Evolutionary conservation across 2,329 filamentous ascomycete genomes (phyloP), one percentile per base, ranked within the genome.

Genomic region (Aspergillus thermomutatus): DNA sequence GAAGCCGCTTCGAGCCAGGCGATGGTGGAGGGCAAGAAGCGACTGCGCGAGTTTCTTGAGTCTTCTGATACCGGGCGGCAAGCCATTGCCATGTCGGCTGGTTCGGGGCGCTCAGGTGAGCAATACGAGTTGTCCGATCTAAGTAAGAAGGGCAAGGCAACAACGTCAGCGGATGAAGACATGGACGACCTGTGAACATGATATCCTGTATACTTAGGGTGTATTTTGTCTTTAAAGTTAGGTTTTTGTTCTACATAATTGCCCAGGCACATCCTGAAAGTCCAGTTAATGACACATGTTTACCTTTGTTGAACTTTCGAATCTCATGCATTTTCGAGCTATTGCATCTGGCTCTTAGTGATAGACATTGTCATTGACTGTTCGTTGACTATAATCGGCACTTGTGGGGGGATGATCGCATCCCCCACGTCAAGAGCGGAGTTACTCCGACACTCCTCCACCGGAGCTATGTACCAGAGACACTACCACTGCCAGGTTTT

Each of bases 1-100:
- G 94, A 94, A 66, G 94, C 94, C 14, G 94, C 94, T 3, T 88
- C 86, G 49, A 82, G 83, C 60, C 94, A 99, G 77, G 94, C 90
- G 7, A 69, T 96, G 28, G 91, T 96, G 65, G 91, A 99, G 64
- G 90, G 91, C 70, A 97, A 96, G 80, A 89, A 94, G 78, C 88
- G 90, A 66, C 83, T 97, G 49, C 86, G 93, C 25, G 91, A 96
- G 31, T 97, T 97, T 69, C 82, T 97, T 56, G 90, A 92, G 77
- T 88, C 84, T 66, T 91, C 87, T n/a, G 91, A 96, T 66, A 89
- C 88, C 10, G 92, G 91, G 3, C 81, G 91, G 50, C 87, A 93
- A 72, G 92, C 92, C 0, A 85, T 96, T 70, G 87, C 87, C 23
- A 90, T 96, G 86, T 83, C 85, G 8, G 75, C 80, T 0, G 50